Percentiles rank a stretch among this genome's conserved stretches.
Evolutionary conservation across 768 basidiomycete genomes (phyloP).

Genomic region (Hericium rajendrae): DNA sequence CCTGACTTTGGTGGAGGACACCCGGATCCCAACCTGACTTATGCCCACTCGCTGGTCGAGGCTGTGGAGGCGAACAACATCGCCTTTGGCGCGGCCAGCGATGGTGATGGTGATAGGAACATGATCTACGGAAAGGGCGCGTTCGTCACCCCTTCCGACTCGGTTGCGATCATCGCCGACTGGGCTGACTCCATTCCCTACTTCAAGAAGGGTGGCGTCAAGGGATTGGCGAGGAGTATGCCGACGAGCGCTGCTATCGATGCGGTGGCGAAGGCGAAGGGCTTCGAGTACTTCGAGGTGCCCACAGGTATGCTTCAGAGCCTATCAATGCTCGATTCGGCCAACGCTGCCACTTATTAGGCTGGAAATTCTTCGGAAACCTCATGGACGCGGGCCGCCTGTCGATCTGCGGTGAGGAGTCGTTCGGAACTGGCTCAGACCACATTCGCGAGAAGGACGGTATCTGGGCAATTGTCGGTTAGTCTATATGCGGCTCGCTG

Average conservation of each 20-base stretch:
- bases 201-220: slow-evolving; percentile 84
- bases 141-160: slow-evolving; percentile 96
- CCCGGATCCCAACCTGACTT: slow-evolving; percentile 97
- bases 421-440: slow-evolving; percentile 99
- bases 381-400: slow-evolving; percentile 97
- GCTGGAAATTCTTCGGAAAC: slow-evolving; percentile 99
- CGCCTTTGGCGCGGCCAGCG: slow-evolving; percentile 90
- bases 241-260: slow-evolving; percentile 97
- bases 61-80: slow-evolving; percentile 81
- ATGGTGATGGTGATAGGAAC: slow-evolving; percentile 97
- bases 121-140: slow-evolving; percentile 99
- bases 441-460: slow-evolving; percentile 99
- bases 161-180: slow-evolving; percentile 97
- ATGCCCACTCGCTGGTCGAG: slow-evolving; percentile 90
- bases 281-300: slow-evolving; percentile 88
- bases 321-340: neutral
- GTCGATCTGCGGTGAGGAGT: slow-evolving; percentile 98
- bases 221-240: slow-evolving; percentile 95
- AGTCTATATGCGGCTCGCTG: slow-evolving; percentile 20
- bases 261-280: slow-evolving; percentile 89
- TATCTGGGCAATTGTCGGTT: slow-evolving; percentile 92
- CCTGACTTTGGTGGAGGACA: slow-evolving; percentile 98
- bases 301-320: slow-evolving; percentile 63
- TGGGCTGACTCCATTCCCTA: slow-evolving; percentile 91
- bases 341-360: slow-evolving; percentile 28